phyloP scores from a whole-genome alignment of 2,329 filamentous ascomycete species.

The Lecanoromycetidae sp. region DNA sequence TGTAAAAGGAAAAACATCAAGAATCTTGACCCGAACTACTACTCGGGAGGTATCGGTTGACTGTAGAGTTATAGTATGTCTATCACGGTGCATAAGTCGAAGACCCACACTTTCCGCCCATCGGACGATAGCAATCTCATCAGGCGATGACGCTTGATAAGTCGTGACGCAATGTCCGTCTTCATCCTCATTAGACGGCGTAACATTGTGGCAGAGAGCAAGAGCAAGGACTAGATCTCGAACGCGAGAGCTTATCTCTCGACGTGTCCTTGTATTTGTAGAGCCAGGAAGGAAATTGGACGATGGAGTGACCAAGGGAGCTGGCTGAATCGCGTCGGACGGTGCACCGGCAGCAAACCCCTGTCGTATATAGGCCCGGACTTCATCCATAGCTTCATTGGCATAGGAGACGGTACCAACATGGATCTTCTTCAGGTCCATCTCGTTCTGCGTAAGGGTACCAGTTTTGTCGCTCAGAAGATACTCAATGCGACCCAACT shows the following conservation, averaged over 20 bases:
- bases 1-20: constrained; percentile 95
- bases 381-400: constrained; percentile 98
- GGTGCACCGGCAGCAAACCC: constrained; percentile 51
- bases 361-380: constrained; percentile 71
- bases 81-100: constrained; percentile 70
- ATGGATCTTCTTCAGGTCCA: constrained; percentile 98
- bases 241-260: constrained; percentile 88
- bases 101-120: constrained; percentile 92
- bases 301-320: constrained; percentile 26
- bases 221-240: constrained; percentile 86
- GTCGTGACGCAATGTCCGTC: constrained; percentile 64
- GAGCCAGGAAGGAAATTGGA: constrained; percentile 36
- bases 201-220: constrained; percentile 93
- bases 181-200: constrained; percentile 75
- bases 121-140: constrained; percentile 93
- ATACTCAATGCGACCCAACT: constrained; percentile 90
- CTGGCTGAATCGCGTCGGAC: constrained; percentile 15
- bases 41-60: constrained; percentile 59
- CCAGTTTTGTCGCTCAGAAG: constrained; percentile 94
- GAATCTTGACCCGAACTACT: constrained; percentile 73
- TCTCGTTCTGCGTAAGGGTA: constrained; percentile 93
- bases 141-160: constrained; percentile 93
- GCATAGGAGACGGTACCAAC: constrained; percentile 96
- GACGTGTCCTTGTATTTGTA: constrained; percentile 64
- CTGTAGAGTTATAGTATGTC: constrained; percentile 71